A percentile compares a stretch with the other conserved stretches of the same genome.
Evolutionary conservation across 805 yeast genomes (phyloP).

Genomic region (Yarrowia sp.): DNA sequence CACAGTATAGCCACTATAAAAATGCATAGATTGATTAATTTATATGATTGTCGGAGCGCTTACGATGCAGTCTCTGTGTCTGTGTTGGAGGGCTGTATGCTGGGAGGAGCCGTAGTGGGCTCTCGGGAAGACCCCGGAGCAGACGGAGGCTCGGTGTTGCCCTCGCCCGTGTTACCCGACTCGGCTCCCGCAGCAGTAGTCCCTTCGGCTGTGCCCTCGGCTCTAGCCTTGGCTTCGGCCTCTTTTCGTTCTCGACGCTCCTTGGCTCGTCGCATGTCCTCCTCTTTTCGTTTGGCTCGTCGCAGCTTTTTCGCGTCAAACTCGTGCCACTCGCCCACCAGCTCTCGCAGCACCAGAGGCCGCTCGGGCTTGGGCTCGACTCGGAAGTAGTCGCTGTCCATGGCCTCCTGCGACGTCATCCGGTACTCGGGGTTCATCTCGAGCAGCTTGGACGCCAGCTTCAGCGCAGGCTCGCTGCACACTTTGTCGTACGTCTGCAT

Average conservation of each 20-base stretch:
- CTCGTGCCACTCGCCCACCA: constrained; percentile 92
- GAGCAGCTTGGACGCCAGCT: constrained; percentile 63
- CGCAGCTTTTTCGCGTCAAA: constrained; percentile 75
- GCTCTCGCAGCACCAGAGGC: constrained; percentile 51
- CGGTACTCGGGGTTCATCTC: constrained; percentile 67
- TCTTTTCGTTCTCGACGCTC: constrained; percentile 2
- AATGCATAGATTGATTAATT: constrained; percentile 14
- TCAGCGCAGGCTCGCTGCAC: constrained; percentile 51
- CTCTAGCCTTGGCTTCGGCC: not conserved
- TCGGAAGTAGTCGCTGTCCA: constrained; percentile 66
- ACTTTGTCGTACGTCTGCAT: constrained; percentile 43
- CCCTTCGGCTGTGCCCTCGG: not conserved
- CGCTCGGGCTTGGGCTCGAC: constrained; percentile 67
- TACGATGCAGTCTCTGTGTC: not conserved
- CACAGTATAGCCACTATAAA: not conserved
- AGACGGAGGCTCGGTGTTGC: not conserved
- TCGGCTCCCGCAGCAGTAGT: too few relatives aligned
- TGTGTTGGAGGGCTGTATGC: not conserved
- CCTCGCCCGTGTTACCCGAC: not conserved
- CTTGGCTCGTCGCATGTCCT: constrained; percentile 1
- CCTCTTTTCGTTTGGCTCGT: constrained; percentile 2
- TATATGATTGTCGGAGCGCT: not conserved
- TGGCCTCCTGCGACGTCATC: constrained; percentile 65
- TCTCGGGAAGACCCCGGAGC: constrained; percentile 11
- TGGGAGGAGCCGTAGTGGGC: constrained; percentile 3